Base-by-base conservation (phyloP, 148 eudicot genomes). In the Selenicereus undatus region DNA sequence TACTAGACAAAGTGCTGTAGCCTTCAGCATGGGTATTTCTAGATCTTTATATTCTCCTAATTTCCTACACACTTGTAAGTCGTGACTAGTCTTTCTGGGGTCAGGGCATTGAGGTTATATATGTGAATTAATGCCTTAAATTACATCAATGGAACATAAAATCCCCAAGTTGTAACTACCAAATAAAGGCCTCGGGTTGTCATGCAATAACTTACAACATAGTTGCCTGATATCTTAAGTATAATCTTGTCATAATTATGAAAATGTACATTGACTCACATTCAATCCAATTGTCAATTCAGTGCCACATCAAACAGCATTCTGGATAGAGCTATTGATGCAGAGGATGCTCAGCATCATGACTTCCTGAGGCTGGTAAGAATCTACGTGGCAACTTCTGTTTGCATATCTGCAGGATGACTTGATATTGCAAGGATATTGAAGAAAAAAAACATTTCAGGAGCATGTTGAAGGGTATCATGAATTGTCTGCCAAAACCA, bases 391-490 rank as follows among this genome's bases (percentile, higher is more conserved):
- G 66, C 74, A 11, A 22, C 35, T 65, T 50, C 39, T 22, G 65
- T 72, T 58, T n/a, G 36, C 75, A 18, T 82, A 65, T 60, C 39
- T 76, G 11, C n/a, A 65, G 4, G 14, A 32, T 82, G 45, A 75
- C 62, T 13, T 71, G 18, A 18, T n/a, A 56, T 39, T 54, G 60
- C 70, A 11, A 42, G 26, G 84, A 66, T 75, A 30, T 76, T 81
- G 52, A 62, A 64, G 65, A 36, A 11, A 81, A 27, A 36, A 32
- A 26, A 18, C 1, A 81, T 76, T 88, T 71, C 84, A 95, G 99
- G 97, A 92, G 39, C 99, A 95, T 81, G 86, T 93, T 78, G 99
- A 95, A 89, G 99, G 99, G 14, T 95, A 93, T 84, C 99, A 93
- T 84, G 97, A 93, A 84, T 70, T 95, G 76, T 91, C 99, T 71